Base-by-base conservation (phyloP, 768 basidiomycete species). In the Xerocomellus chrysenteron region DNA sequence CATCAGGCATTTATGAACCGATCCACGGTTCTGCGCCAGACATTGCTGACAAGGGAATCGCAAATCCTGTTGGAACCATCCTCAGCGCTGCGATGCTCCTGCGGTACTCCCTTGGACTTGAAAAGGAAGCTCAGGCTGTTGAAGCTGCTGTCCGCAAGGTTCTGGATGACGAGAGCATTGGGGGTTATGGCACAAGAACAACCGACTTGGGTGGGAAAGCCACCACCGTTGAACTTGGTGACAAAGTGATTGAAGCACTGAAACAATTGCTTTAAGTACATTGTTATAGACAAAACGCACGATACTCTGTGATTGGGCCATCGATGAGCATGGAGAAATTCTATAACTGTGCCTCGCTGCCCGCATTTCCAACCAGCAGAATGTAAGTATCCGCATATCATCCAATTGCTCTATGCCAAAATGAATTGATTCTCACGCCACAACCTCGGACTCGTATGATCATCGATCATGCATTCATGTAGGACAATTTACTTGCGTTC, bases 11-110 rank as follows among this genome's bases (percentile, higher is more conserved):
- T 42, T 99, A 99, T 78, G 97, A 99, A 75, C 97, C 97, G 48
- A 97, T 97, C 61, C 94, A 96, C 67, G 92, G 92, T 49, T 93
- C 92, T 42, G 94, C 94, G 1, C 94, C 94, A 50, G 94, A 96
- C 68, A 97, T 97, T 59, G 92, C 94, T n/a, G 93, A 92, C 2
- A 78, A 90, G 71, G 90, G 90, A 17, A 92, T 95, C 65, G 94
- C 94, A 62, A 97, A 97, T 70, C 94, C 94, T 36, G 84, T 97
- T 65, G 94, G 94, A 50, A 95, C 94, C 16, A 96, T 97, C 70
- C 88, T 97, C 56, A 94, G 92, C 51, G 90, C 89, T 17, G 94
- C 94, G 14, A 85, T 97, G 86, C 86, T 97, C 57, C 79, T 97
- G 50, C 85, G 95, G 43, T 99, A 98, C 75, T 98, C 96, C 28